Percentiles rank a stretch among this genome's conserved stretches.
These are phyloP conservation scores for Pachysandra terminalis DNA, from an alignment of 164 flowering plant genomes.

Conservation along the genomic window DNA sequence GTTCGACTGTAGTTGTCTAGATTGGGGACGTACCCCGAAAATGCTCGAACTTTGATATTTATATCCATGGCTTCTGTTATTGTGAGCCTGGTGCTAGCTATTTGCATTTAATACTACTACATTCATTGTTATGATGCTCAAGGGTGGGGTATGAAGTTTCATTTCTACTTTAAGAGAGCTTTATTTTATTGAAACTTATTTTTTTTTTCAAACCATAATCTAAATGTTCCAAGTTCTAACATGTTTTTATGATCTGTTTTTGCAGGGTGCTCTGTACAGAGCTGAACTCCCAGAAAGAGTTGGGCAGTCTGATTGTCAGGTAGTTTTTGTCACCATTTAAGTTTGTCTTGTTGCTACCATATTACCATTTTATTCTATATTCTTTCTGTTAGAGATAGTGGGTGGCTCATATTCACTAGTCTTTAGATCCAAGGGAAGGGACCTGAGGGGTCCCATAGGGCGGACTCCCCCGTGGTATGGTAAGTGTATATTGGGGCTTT, in stretches of 20 bases:
- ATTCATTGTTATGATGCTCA: background rate
- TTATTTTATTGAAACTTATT: background rate
- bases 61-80: background rate
- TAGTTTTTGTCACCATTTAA: conserved; percentile 17
- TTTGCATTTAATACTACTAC: background rate
- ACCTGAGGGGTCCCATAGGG: too few relatives aligned
- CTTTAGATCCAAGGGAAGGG: too few relatives aligned
- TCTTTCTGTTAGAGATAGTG: too few relatives aligned
- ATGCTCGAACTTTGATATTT: too few relatives aligned
- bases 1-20: background rate
- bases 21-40: too few relatives aligned
- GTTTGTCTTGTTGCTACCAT: conserved; percentile 4
- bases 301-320: conserved; percentile 85
- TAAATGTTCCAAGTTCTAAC: background rate
- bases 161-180: background rate
- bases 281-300: conserved; percentile 74
- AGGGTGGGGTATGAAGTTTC: too few relatives aligned
- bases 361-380: background rate
- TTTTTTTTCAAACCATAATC: background rate
- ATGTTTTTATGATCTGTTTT: background rate
- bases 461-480: too few relatives aligned
- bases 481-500: too few relatives aligned
- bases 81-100: background rate
- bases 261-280: conserved; percentile 41
- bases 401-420: too few relatives aligned